These are phyloP conservation scores for Aspergillus taichungensis DNA, from an alignment of 495 filamentous ascomycete species.

Conservation along the genomic window DNA sequence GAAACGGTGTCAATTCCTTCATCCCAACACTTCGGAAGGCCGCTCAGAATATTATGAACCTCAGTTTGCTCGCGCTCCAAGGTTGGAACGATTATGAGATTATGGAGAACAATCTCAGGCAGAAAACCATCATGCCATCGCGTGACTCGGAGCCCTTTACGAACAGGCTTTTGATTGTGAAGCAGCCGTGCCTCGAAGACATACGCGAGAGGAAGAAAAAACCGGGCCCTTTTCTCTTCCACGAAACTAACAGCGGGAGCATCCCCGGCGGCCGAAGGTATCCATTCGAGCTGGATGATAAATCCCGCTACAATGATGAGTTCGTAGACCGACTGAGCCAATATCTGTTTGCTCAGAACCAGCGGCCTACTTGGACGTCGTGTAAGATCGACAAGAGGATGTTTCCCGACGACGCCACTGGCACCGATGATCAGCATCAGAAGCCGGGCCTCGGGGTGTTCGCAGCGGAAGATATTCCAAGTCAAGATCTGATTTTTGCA, in stretches of 20 bases:
- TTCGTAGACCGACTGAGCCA: constrained; percentile 9
- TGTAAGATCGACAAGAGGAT: too few species aligned
- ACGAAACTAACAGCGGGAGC: constrained; percentile 13
- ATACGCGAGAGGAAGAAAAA: neutral
- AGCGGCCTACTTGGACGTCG: neutral
- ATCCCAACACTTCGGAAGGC: constrained; percentile 16
- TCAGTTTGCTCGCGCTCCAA: constrained; percentile 19
- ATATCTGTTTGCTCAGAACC: constrained; percentile 8
- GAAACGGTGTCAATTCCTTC: constrained; percentile 19
- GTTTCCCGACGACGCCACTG: too few species aligned
- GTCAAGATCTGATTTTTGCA: constrained; percentile 13
- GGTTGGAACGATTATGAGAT: constrained; percentile 19
- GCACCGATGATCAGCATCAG: too few species aligned
- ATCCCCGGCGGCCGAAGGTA: constrained; percentile 10
- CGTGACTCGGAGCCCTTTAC: constrained; percentile 11
- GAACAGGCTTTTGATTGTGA: neutral
- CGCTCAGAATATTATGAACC: constrained; percentile 17
- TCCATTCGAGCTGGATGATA: constrained; percentile 19
- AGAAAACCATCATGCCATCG: constrained; percentile 3
- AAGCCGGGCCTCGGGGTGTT: constrained; percentile 10
- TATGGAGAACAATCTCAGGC: constrained; percentile 7
- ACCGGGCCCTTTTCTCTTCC: constrained; percentile 8
- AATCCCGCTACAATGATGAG: constrained; percentile 2
- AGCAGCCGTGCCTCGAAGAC: neutral
- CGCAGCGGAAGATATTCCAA: constrained; percentile 13